These are phyloP conservation scores for Exophiala sp. DNA, from an alignment of 2,329 filamentous ascomycete genomes.

Conservation along the genomic window DNA sequence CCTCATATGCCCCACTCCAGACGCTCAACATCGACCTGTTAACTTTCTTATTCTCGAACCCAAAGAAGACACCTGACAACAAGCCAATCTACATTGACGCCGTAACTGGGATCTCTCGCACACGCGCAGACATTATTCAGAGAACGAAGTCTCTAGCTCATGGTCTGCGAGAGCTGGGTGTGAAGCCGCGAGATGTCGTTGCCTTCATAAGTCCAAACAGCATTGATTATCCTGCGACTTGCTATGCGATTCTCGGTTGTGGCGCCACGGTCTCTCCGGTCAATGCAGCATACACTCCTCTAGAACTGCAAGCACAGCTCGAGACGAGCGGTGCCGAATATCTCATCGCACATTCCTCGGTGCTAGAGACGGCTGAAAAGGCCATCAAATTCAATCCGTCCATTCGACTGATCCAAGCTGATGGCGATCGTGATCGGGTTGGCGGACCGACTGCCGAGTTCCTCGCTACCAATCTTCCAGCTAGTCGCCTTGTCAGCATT, in stretches of 20 bases:
- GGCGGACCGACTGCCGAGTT: conserved; percentile 42
- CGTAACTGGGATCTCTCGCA: conserved; percentile 13
- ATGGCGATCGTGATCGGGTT: conserved; percentile 67
- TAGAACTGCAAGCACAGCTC: conserved; percentile 80
- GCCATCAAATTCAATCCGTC: conserved; percentile 52
- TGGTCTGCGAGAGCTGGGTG: conserved; percentile 16
- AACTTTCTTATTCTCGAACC: conserved; percentile 21
- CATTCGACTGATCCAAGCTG: conserved; percentile 44
- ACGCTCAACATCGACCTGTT: conserved; percentile 16
- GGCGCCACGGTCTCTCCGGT: conserved; percentile 75
- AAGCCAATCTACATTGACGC: conserved; percentile 22
- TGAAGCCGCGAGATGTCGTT: conserved; percentile 51
- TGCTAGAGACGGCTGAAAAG: conserved; percentile 58
- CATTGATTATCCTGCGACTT: conserved; percentile 72
- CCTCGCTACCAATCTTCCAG: conserved; percentile 13
- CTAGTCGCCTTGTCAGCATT: conserved; percentile 48
- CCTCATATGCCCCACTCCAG: conserved; percentile 12
- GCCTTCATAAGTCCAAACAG: conserved; percentile 67
- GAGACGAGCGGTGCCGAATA: conserved; percentile 68
- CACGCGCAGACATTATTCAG: conserved; percentile 12
- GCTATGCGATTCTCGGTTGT: conserved; percentile 75
- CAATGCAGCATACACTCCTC: conserved; percentile 76
- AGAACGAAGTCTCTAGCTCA: conserved; percentile 16
- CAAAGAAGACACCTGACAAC: conserved; percentile 15
- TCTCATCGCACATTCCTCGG: conserved; percentile 64